Conservation (phyloP, 1,139 yeast genomes). For the Candida sp. region DNA sequence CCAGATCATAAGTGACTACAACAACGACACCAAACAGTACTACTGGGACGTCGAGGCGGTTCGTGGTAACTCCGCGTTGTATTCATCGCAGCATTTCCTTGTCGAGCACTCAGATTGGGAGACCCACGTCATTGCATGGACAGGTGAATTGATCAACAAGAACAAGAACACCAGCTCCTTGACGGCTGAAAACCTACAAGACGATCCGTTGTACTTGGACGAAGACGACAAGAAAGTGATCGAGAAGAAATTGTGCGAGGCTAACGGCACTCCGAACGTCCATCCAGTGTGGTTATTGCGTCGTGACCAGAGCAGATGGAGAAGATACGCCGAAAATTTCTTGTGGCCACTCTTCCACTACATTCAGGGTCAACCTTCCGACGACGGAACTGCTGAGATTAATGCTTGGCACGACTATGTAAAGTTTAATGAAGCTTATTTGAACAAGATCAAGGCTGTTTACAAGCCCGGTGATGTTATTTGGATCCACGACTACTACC, state of each 20-base stretch:
- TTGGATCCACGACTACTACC: conserved; percentile 95
- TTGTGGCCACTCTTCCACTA: conserved; percentile 97
- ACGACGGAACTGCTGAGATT: conserved; percentile 70
- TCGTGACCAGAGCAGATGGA: conserved; percentile 79
- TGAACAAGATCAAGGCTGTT: conserved; percentile 70
- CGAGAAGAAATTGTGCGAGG: conserved; percentile 46
- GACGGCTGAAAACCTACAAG: conserved; percentile 34
- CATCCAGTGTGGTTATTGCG: conserved; percentile 90
- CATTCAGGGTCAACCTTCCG: conserved; percentile 65
- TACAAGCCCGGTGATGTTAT: conserved; percentile 92
- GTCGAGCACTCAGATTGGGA: conserved; percentile 80
- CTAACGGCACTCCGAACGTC: conserved; percentile 52
- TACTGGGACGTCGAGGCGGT: conserved; percentile 64
- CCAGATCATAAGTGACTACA: conserved; percentile 49
- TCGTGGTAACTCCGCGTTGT: conserved; percentile 86
- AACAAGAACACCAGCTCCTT: conserved; percentile 17
- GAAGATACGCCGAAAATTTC: conserved; percentile 86
- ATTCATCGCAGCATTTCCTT: conserved; percentile 72
- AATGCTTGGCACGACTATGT: conserved; percentile 94
- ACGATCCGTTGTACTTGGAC: conserved; percentile 66
- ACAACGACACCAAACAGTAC: conserved; percentile 27
- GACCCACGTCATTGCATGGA: conserved; percentile 91
- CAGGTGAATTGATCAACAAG: conserved; percentile 76
- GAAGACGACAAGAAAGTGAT: conserved; percentile 56
- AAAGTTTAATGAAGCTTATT: conserved; percentile 87